phyloP scores from a whole-genome alignment of 2,329 filamentous ascomycete species.

The Aspergillus texensis region DNA sequence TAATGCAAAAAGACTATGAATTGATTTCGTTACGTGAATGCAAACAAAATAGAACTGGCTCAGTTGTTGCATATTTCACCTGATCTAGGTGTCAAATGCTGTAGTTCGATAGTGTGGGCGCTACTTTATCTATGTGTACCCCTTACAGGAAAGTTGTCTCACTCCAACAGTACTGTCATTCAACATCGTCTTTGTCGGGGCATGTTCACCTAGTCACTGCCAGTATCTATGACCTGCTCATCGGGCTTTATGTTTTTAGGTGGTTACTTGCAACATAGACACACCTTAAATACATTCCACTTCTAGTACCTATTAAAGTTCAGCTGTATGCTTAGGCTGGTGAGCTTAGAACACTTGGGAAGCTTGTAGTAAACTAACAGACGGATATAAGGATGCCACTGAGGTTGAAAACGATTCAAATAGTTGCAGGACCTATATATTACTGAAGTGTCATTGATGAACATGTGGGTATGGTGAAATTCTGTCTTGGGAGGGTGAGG shows the following conservation, averaged over 20 bases:
- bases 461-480: too few species aligned
- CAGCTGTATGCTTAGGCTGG: not conserved
- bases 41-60: not conserved
- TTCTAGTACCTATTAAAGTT: not conserved
- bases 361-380: not conserved
- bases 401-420: too few species aligned
- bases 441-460: too few species aligned
- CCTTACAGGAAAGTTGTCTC: not conserved
- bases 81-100: not conserved
- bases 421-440: too few species aligned
- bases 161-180: not conserved
- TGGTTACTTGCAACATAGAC: not conserved
- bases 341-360: not conserved
- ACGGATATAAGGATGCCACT: too few species aligned
- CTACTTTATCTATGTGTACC: not conserved
- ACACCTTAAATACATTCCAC: too few species aligned
- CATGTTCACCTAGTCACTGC: not conserved
- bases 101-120: not conserved
- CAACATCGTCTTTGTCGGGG: not conserved
- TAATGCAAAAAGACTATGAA: slow-evolving; percentile 13
- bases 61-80: not conserved
- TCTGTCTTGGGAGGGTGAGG: too few species aligned
- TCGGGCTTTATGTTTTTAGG: not conserved
- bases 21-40: slow-evolving; percentile 8
- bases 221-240: not conserved